Percentiles rank a stretch among this genome's conserved stretches.
phyloP scores from a whole-genome alignment of 495 filamentous ascomycete species.

The Annulohypoxylon bovei region DNA sequence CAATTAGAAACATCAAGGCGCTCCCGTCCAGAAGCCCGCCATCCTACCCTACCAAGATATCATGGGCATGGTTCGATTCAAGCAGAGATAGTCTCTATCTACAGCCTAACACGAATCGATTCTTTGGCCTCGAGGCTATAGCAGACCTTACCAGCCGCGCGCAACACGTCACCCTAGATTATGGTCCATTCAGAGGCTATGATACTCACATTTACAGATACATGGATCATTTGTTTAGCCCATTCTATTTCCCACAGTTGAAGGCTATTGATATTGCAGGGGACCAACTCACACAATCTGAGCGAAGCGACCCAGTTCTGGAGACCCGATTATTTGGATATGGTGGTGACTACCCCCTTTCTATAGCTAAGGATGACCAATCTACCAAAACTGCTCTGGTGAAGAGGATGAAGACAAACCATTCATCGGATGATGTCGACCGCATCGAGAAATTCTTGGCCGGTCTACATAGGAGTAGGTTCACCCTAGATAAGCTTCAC shows the following conservation, averaged over 20 bases:
- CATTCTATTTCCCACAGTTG: neutral
- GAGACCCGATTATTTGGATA: neutral
- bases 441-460: neutral
- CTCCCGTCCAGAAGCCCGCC: neutral
- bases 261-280: neutral
- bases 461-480: neutral
- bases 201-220: too few relatives aligned
- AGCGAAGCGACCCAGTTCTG: neutral
- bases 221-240: neutral
- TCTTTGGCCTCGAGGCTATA: neutral
- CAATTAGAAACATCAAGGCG: neutral
- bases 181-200: neutral
- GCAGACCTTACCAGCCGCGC: neutral
- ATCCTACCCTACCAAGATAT: neutral
- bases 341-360: neutral
- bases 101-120: neutral
- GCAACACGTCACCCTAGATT: neutral
- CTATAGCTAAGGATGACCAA: neutral
- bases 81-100: constrained; percentile 4
- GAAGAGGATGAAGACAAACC: neutral
- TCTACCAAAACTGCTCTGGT: neutral
- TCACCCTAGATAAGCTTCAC: neutral
- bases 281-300: neutral
- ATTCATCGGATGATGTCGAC: neutral
- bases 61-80: constrained; percentile 18